These are phyloP conservation scores for Persicaria maculosa DNA, from an alignment of 148 eudicot species.

Conservation along the genomic window DNA sequence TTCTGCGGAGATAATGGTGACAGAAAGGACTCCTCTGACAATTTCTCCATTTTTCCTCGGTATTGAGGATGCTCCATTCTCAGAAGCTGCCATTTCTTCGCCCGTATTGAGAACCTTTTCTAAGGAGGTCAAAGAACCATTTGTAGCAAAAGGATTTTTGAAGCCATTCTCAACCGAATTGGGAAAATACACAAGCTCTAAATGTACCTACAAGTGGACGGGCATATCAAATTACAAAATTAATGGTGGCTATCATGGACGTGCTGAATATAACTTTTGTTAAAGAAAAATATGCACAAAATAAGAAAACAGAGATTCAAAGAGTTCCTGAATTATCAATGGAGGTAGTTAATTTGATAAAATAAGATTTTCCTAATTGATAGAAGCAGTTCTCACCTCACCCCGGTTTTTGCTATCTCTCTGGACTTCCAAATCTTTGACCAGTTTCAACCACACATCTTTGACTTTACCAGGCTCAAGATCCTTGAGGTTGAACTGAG, in stretches of 20 bases:
- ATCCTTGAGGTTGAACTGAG: conserved; percentile 55
- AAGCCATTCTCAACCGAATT: conserved; percentile 48
- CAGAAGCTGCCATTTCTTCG: conserved; percentile 18
- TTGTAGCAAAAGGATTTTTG: conserved; percentile 52
- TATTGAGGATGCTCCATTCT: conserved; percentile 28
- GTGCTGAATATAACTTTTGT: not conserved
- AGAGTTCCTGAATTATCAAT: not conserved
- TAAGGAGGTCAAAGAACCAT: conserved; percentile 64
- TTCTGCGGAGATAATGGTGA: conserved; percentile 85
- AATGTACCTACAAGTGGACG: conserved; percentile 53
- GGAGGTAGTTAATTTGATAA: not conserved
- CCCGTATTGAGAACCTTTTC: conserved; percentile 69
- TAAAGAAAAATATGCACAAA: not conserved
- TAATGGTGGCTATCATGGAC: not conserved
- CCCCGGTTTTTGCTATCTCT: conserved; percentile 88
- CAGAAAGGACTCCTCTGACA: conserved; percentile 85
- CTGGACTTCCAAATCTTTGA: conserved; percentile 86
- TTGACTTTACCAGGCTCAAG: conserved; percentile 91
- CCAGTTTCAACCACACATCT: conserved; percentile 86
- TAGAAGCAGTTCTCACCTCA: conserved; percentile 42
- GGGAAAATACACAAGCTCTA: conserved; percentile 81
- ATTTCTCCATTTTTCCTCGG: conserved; percentile 57
- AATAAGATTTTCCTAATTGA: not conserved
- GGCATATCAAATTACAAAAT: not conserved
- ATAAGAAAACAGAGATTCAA: not conserved